Conservation (phyloP, 768 basidiomycete species). For the Candolleomyces aberdarensis region DNA sequence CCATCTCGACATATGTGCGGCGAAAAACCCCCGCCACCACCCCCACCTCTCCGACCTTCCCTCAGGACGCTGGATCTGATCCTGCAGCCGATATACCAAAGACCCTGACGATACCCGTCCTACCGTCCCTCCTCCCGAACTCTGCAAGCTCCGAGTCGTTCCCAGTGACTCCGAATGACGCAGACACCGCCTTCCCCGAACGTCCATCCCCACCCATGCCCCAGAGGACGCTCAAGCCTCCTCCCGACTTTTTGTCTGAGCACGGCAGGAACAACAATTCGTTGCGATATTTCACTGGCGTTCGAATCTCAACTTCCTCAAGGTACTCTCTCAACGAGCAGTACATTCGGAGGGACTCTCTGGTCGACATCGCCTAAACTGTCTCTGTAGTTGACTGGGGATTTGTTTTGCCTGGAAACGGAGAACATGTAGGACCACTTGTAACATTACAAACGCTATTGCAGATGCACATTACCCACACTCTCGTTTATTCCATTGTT, state of each 20-base stretch:
- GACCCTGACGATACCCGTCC: constrained; percentile 62
- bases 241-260: neutral
- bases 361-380: neutral
- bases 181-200: constrained; percentile 21
- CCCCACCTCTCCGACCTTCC: constrained; percentile 65
- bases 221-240: neutral
- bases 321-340: constrained; percentile 9
- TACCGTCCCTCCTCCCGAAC: constrained; percentile 51
- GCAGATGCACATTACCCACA: neutral
- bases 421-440: neutral
- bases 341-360: neutral
- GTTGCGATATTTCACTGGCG: constrained; percentile 6
- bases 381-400: neutral
- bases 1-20: constrained; percentile 78
- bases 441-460: neutral
- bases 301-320: constrained; percentile 9
- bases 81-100: constrained; percentile 35
- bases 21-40: constrained; percentile 76
- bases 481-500: neutral
- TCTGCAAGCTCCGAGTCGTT: constrained; percentile 43
- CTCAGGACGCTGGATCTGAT: constrained; percentile 39
- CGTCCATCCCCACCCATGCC: constrained; percentile 10
- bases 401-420: neutral
- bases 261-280: neutral
- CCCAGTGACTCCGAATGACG: constrained; percentile 35